Evolutionary conservation across 1,284 basidiomycete species (phyloP).

Genomic region (Ceratobasidium theobromae): DNA sequence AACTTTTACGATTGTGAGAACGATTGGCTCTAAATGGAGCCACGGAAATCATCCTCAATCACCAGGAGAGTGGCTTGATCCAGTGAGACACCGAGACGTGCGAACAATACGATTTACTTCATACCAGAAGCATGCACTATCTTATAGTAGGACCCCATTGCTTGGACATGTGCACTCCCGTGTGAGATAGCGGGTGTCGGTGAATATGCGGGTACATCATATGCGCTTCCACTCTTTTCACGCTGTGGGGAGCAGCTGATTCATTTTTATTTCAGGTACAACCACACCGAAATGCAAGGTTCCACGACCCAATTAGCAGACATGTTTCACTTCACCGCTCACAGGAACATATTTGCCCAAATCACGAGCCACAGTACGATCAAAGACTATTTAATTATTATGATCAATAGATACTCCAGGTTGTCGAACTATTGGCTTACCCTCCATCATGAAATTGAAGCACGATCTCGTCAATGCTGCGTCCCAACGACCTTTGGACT

Average conservation of each 20-base stretch:
- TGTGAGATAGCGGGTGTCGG: too few species aligned
- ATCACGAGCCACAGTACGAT: slow-evolving; percentile 79
- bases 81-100: too few species aligned
- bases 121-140: too few species aligned
- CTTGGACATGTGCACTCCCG: too few species aligned
- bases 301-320: slow-evolving; percentile 55
- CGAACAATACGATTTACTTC: too few species aligned
- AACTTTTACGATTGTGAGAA: background rate
- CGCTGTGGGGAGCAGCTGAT: too few species aligned
- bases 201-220: too few species aligned
- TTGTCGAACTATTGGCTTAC: background rate
- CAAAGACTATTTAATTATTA: slow-evolving; percentile 58
- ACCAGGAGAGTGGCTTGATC: too few species aligned
- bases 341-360: slow-evolving; percentile 63
- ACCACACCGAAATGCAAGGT: background rate
- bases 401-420: background rate
- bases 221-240: too few species aligned
- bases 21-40: too few species aligned
- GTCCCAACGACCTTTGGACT: slow-evolving; percentile 90
- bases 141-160: too few species aligned
- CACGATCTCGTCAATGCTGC: slow-evolving; percentile 80
- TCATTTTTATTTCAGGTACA: slow-evolving; percentile 7
- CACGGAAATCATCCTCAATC: too few species aligned
- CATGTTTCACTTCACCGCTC: slow-evolving; percentile 62
- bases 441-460: slow-evolving; percentile 85